These are phyloP conservation scores for Erysiphe neolycopersici DNA, from an alignment of 2,329 filamentous ascomycete species.

Conservation along the genomic window DNA sequence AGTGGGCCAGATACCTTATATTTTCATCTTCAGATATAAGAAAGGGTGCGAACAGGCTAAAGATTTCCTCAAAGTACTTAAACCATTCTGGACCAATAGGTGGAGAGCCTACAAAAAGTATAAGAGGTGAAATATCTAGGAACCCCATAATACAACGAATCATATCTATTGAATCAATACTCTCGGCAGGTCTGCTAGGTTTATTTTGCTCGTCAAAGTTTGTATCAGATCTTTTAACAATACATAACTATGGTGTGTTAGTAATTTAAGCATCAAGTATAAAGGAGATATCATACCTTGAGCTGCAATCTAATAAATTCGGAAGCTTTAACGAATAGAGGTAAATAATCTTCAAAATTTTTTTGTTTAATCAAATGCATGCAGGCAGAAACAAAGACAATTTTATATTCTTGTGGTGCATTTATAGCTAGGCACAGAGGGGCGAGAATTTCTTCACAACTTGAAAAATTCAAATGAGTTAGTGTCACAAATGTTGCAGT, in stretches of 20 bases:
- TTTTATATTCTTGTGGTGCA: slow-evolving; percentile 31
- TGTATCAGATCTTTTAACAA: slow-evolving; percentile 7
- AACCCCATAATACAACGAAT: slow-evolving; percentile 29
- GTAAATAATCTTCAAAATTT: slow-evolving; percentile 22
- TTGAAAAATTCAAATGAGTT: slow-evolving; percentile 31
- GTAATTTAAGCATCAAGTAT: slow-evolving; percentile 3
- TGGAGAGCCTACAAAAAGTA: slow-evolving; percentile 20
- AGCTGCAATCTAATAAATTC: slow-evolving; percentile 29
- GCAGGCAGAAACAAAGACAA: slow-evolving; percentile 34
- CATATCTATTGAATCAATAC: slow-evolving; percentile 17
- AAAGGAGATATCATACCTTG: slow-evolving; percentile 19
- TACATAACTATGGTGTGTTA: slow-evolving; percentile 3
- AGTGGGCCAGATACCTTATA: slow-evolving; percentile 10
- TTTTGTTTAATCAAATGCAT: slow-evolving; percentile 31
- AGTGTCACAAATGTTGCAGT: slow-evolving; percentile 40
- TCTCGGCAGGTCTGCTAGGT: slow-evolving; percentile 17
- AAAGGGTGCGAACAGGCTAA: slow-evolving; percentile 10
- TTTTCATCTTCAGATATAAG: slow-evolving; percentile 12
- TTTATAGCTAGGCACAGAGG: slow-evolving; percentile 28
- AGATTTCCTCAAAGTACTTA: slow-evolving; percentile 12
- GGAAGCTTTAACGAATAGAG: slow-evolving; percentile 27
- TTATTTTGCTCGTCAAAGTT: slow-evolving; percentile 15
- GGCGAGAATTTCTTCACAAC: slow-evolving; percentile 27
- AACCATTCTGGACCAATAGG: slow-evolving; percentile 14
- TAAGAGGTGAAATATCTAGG: slow-evolving; percentile 25